These are phyloP conservation scores for Xylaria sp. DNA, from an alignment of 2,329 filamentous ascomycete species.

Conservation along the genomic window DNA sequence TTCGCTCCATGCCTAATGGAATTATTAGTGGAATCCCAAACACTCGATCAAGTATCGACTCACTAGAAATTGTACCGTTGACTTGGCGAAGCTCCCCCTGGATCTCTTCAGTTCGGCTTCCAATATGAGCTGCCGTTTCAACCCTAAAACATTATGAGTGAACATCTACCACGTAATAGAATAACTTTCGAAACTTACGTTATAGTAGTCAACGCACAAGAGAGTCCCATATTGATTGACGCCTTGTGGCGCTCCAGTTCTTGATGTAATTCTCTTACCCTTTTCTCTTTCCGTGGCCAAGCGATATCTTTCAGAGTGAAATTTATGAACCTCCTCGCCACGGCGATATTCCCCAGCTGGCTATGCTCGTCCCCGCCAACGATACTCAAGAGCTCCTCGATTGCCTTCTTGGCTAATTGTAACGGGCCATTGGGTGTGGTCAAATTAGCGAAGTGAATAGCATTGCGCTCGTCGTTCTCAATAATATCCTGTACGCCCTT, in stretches of 20 bases:
- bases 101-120: background rate
- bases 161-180: background rate
- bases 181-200: conserved; percentile 1
- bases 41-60: background rate
- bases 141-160: background rate
- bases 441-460: background rate
- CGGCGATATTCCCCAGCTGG: too few species aligned
- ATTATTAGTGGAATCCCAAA: background rate
- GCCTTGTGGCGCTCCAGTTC: conserved; percentile 7
- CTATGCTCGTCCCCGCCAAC: background rate
- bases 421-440: too few species aligned
- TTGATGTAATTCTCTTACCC: background rate
- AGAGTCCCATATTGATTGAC: conserved; percentile 1
- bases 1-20: background rate
- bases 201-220: background rate
- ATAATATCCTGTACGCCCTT: background rate
- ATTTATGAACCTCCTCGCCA: background rate
- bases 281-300: background rate
- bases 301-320: background rate
- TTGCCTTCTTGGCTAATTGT: background rate
- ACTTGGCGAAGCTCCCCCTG: background rate
- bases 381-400: background rate
- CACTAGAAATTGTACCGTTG: background rate
- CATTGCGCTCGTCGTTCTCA: background rate
- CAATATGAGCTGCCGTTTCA: background rate